A percentile compares a stretch with the other conserved stretches of the same genome.
phyloP scores from a whole-genome alignment of 2,329 filamentous ascomycete genomes.

The Didymella glomerata region DNA sequence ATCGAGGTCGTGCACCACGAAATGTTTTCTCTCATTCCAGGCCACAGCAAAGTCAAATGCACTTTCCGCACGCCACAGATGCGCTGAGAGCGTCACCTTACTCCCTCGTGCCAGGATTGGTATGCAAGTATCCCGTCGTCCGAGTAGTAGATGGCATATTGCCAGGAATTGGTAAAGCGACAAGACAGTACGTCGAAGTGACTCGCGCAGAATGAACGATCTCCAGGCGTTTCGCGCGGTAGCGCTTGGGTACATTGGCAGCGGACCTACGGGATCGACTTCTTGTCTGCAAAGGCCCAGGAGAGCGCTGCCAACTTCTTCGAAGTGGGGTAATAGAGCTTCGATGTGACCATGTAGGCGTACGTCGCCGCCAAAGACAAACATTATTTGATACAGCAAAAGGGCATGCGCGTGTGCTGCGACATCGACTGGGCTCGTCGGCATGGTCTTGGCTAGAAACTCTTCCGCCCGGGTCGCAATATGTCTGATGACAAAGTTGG shows the following conservation, averaged over 20 bases:
- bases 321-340: slow-evolving; percentile 28
- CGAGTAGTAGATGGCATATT: slow-evolving; percentile 33
- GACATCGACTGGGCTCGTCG: slow-evolving; percentile 29
- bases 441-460: slow-evolving; percentile 46
- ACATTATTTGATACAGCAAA: slow-evolving; percentile 42
- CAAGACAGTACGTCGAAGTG: slow-evolving; percentile 61
- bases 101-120: slow-evolving; percentile 19
- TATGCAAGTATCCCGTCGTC: slow-evolving; percentile 25
- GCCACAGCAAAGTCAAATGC: slow-evolving; percentile 44
- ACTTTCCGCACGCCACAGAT: slow-evolving; percentile 42
- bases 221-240: slow-evolving; percentile 56
- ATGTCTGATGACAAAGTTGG: slow-evolving; percentile 58
- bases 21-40: slow-evolving; percentile 44
- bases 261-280: slow-evolving; percentile 25
- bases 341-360: slow-evolving; percentile 31
- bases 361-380: slow-evolving; percentile 41
- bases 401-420: slow-evolving; percentile 43
- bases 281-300: slow-evolving; percentile 22
- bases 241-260: slow-evolving; percentile 54
- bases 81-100: slow-evolving; percentile 37
- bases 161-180: slow-evolving; percentile 57
- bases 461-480: slow-evolving; percentile 58
- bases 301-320: slow-evolving; percentile 22
- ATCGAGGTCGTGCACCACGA: slow-evolving; percentile 42
- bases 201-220: slow-evolving; percentile 64